Conservation (phyloP, 1,139 yeast genomes). For the Scheffersomyces cryptocercus region DNA sequence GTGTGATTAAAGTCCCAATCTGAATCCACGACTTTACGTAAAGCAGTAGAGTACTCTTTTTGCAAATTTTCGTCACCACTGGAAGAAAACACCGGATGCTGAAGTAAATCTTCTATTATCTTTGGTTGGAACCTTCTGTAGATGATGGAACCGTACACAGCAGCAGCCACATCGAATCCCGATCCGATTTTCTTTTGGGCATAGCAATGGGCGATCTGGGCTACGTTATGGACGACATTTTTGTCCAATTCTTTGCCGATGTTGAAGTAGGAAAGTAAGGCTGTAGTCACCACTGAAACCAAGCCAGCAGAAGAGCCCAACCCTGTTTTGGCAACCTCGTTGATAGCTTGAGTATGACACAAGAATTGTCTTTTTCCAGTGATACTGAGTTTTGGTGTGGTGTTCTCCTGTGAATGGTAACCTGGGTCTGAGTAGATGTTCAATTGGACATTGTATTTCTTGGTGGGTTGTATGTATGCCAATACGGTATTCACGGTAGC, state of each 20-base stretch:
- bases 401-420: slow-evolving; percentile 74
- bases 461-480: slow-evolving; percentile 45
- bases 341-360: slow-evolving; percentile 60
- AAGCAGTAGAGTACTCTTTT: slow-evolving; percentile 12
- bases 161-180: slow-evolving; percentile 96
- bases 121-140: slow-evolving; percentile 71
- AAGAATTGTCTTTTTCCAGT: slow-evolving; percentile 50
- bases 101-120: slow-evolving; percentile 46
- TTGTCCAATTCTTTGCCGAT: slow-evolving; percentile 14
- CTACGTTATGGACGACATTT: slow-evolving; percentile 65
- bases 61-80: slow-evolving; percentile 14
- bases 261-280: slow-evolving; percentile 53
- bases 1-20: slow-evolving; percentile 61
- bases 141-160: slow-evolving; percentile 84
- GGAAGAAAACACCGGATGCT: slow-evolving; percentile 8
- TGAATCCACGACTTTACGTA: slow-evolving; percentile 44
- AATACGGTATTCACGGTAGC: slow-evolving; percentile 59
- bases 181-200: slow-evolving; percentile 97
- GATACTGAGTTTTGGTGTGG: slow-evolving; percentile 29
- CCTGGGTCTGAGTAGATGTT: slow-evolving; percentile 84
- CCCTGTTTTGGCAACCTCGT: slow-evolving; percentile 87
- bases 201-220: slow-evolving; percentile 87
- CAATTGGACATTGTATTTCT: slow-evolving; percentile 41
- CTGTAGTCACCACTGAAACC: slow-evolving; percentile 77
- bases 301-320: slow-evolving; percentile 95